phyloP scores from a whole-genome alignment of 345 rosid genomes.

The Lepidium didymum region DNA sequence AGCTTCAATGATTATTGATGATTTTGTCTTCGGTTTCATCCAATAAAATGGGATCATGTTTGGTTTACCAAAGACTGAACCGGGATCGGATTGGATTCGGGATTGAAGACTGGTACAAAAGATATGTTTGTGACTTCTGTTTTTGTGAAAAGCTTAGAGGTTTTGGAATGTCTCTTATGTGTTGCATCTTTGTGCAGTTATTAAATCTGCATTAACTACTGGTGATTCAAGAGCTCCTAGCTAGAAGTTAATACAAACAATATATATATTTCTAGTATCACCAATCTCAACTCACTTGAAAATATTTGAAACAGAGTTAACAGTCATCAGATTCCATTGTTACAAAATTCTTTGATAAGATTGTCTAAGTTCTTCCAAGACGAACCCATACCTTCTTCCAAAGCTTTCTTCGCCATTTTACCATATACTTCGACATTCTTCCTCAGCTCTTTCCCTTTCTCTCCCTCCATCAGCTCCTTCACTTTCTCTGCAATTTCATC shows the following conservation, averaged over 20 bases:
- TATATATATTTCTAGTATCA: background rate
- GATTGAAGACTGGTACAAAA: too few species aligned
- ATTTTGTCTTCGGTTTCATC: background rate
- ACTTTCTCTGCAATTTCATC: background rate
- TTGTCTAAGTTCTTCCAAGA: background rate
- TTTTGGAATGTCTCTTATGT: too few species aligned
- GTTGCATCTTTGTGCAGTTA: too few species aligned
- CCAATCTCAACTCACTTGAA: background rate
- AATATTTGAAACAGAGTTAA: background rate
- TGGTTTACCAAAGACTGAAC: background rate
- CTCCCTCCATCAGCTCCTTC: constrained; percentile 5
- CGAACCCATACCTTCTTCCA: background rate
- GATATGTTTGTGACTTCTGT: too few species aligned
- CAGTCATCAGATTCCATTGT: background rate
- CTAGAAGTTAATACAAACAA: background rate
- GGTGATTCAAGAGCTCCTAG: background rate
- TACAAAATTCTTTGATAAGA: background rate
- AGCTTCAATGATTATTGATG: background rate
- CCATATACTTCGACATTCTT: background rate
- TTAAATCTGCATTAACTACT: too few species aligned
- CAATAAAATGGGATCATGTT: background rate
- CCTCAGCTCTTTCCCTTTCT: background rate
- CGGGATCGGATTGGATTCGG: background rate
- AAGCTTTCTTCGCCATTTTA: background rate
- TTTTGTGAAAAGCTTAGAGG: too few species aligned